Evolutionary conservation across 805 yeast species (phyloP).

Genomic region (Wilhelminamyces savonicus): DNA sequence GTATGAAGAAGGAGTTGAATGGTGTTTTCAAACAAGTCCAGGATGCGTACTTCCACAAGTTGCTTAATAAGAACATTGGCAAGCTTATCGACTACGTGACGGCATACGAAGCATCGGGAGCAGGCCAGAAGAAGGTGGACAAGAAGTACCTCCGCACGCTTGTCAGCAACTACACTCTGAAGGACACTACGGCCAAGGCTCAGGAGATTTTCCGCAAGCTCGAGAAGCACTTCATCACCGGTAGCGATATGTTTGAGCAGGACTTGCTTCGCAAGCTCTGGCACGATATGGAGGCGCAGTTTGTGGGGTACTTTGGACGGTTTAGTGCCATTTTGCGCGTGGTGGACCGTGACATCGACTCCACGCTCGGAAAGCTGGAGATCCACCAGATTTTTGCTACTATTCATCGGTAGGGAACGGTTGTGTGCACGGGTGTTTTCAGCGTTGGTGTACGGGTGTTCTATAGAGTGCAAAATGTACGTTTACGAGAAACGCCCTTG

Average conservation of each 20-base stretch:
- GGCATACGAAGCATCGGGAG: conserved; percentile 53
- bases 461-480: no score
- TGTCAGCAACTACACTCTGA: conserved; percentile 49
- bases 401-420: conserved; percentile 1
- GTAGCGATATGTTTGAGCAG: conserved; percentile 40
- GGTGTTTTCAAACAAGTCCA: conserved; percentile 21
- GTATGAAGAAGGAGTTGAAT: conserved; percentile 18
- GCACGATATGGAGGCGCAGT: conserved; percentile 63
- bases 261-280: conserved; percentile 59
- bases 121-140: conserved; percentile 44
- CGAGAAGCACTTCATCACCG: conserved; percentile 43
- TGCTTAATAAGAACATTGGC: conserved; percentile 49
- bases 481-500: no score
- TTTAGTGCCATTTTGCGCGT: conserved; percentile 47
- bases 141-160: conserved; percentile 52
- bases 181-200: conserved; percentile 51
- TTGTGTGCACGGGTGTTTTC: no score
- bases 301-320: conserved; percentile 48
- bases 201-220: conserved; percentile 51
- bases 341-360: conserved; percentile 49
- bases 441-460: no score
- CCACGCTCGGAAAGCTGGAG: conserved; percentile 48
- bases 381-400: conserved; percentile 47
- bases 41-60: conserved; percentile 25
- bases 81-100: conserved; percentile 60